These are phyloP conservation scores for Tolypocladium endophyticum DNA, from an alignment of 2,329 filamentous ascomycete species.

Conservation along the genomic window DNA sequence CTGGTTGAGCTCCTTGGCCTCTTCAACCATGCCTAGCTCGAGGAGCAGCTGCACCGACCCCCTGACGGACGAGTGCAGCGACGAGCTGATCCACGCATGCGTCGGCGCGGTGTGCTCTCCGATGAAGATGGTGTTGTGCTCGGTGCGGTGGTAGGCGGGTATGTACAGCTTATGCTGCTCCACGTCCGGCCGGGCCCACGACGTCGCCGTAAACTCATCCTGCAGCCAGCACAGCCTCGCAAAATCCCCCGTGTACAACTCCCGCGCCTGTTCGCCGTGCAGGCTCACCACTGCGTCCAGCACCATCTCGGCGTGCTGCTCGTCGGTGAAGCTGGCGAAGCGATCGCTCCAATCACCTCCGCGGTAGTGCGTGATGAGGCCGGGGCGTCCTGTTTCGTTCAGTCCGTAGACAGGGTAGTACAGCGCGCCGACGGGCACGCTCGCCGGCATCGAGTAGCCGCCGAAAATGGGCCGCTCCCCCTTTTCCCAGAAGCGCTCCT, in stretches of 20 bases:
- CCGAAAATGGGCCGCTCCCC: constrained; percentile 21
- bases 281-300: constrained; percentile 1
- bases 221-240: constrained; percentile 49
- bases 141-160: constrained; percentile 49
- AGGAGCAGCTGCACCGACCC: constrained; percentile 44
- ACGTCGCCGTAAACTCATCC: constrained; percentile 44
- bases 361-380: constrained; percentile 25
- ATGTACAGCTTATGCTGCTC: constrained; percentile 49
- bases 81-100: constrained; percentile 38
- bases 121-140: constrained; percentile 29
- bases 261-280: constrained; percentile 29
- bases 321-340: constrained; percentile 3
- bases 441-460: constrained; percentile 23
- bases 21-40: constrained; percentile 21
- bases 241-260: constrained; percentile 47
- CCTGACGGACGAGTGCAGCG: constrained; percentile 28
- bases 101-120: constrained; percentile 37
- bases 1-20: constrained; percentile 44
- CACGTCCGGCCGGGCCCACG: constrained; percentile 39
- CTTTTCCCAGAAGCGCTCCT: constrained; percentile 31
- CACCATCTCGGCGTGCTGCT: constrained; percentile 1
- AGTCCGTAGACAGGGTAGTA: constrained; percentile 43
- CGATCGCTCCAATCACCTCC: constrained; percentile 5
- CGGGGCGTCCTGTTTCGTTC: constrained; percentile 34
- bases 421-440: constrained; percentile 13